Evolutionary conservation across 805 yeast genomes (phyloP), one percentile per base, ranked within the genome.

Genomic region (Torulaspora quercuum): DNA sequence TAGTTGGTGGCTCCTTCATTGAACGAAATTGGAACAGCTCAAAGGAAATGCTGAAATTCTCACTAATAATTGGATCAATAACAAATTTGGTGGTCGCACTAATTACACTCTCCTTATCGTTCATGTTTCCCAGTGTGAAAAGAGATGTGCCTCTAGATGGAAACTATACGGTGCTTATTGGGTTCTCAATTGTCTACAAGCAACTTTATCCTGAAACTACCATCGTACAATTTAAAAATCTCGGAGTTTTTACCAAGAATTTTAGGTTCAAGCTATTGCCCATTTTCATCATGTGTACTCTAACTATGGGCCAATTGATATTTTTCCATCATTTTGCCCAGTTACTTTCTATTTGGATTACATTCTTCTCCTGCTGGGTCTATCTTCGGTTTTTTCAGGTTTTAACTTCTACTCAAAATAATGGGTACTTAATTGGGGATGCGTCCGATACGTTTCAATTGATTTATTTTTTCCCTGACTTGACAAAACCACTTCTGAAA

Each of bases 371-470:
- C 2, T 68, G 89, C 11, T 89, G 90, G 85, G 55, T 64, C 30
- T 90, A 87, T 56, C 68, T 89, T 49, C 72, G 97, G 47, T 89
- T 86, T 59, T 79, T 65, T 65, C 92, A 87, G 28, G 57, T 69
- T n/a, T 63, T 80, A 42, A 39, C 29, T n/a, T 29, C 42, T 10
- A 29, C 25, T n/a, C 35, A 31, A 24, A 48, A 54, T 22, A 61
- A 59, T 8, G 52, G 55, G 9, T 53, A 48, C 21, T 60, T 73
- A 17, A 44, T 46, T 5, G 96, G 97, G 24, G 96, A 88, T 59
- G 95, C 96, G 0, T 80, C 92, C 0, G 96, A 89, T 48, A 82
- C 90, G 1, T 89, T 89, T 67, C 78, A 84, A 37, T 70, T 89
- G 44, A 79, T 80, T 20, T 81, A 82, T 50, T 86, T 89, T 57